Evolutionary conservation across 306 rosid species (phyloP), one percentile per base, ranked within the genome.

Genomic region (Echinosophora koreensis): DNA sequence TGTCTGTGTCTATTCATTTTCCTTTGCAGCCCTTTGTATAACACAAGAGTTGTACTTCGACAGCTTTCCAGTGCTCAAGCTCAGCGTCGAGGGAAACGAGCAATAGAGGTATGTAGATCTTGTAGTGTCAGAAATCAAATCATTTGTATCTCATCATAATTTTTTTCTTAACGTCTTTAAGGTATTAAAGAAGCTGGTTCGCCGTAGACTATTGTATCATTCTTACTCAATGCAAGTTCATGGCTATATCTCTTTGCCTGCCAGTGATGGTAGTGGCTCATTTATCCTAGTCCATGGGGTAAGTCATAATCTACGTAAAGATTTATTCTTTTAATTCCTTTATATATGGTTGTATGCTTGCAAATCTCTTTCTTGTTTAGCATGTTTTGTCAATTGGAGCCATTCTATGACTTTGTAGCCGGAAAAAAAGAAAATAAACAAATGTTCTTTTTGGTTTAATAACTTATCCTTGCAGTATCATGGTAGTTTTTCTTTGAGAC

Each of bases 191-290:
- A 95, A 88, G 91, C 87, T 95, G 77, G 89, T 86, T 76, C 88
- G 86, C 5, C 95, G 90, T 64, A 89, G 88, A 80, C 88, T 90
- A 78, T 61, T 95, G 90, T 95, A 95, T 85, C 97, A 92, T 88
- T 95, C 97, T 60, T 95, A 95, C 83, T 95, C 98, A 0, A 85
- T 95, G 90, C 98, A 92, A 84, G 97, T 95, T 73, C 98, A 92
- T 88, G 98, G 98, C 47, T 92, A 89, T 79, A 83, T 95, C 74
- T 84, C 89, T 76, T 84, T 84, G 64, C 88, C 88, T 71, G 88
- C 86, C 76, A 90, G 78, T 81, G 83, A 77, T 46, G 93, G 83
- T 52, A 73, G 77, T 66, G 81, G 71, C 67, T 84, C 97, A 72
- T 95, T 95, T 77, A 90, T 94, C 73, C 89, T 95, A 65, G 97